A percentile compares a stretch with the other conserved stretches of the same genome.
These are phyloP conservation scores for Trichoderma orchidacearum DNA, from an alignment of 495 filamentous ascomycete species.

Conservation along the genomic window DNA sequence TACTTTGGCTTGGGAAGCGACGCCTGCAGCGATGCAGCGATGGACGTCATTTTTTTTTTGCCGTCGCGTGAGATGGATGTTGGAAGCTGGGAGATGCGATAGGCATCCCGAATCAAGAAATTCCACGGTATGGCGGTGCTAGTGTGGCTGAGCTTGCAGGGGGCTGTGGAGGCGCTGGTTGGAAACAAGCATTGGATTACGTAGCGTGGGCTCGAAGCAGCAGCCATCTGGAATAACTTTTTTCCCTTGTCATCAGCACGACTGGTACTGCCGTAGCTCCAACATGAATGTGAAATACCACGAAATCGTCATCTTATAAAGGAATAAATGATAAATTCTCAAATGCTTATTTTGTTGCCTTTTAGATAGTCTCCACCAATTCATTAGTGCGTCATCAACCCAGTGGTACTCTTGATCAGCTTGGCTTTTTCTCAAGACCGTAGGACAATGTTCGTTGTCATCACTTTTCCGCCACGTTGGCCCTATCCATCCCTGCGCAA, in stretches of 20 bases:
- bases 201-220: no score
- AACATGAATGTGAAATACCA: no score
- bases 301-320: no score
- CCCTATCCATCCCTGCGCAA: not conserved
- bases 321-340: not conserved
- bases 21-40: conserved; percentile 65
- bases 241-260: no score
- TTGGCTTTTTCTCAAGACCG: not conserved
- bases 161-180: no score
- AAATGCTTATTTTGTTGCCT: not conserved
- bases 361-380: not conserved
- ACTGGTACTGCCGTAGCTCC: no score
- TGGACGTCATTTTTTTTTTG: conserved; percentile 47
- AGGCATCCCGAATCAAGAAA: conserved; percentile 4
- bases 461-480: not conserved
- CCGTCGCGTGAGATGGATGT: conserved; percentile 1
- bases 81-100: conserved; percentile 2
- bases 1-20: conserved; percentile 85
- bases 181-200: no score
- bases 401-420: not conserved
- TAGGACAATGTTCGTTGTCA: not conserved
- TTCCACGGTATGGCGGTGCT: conserved; percentile 1
- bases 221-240: no score
- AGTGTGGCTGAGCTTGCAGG: conserved; percentile 8
- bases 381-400: not conserved